Conservation (phyloP, 2,329 filamentous ascomycete species). For the Arachnopeziza araneosa region DNA sequence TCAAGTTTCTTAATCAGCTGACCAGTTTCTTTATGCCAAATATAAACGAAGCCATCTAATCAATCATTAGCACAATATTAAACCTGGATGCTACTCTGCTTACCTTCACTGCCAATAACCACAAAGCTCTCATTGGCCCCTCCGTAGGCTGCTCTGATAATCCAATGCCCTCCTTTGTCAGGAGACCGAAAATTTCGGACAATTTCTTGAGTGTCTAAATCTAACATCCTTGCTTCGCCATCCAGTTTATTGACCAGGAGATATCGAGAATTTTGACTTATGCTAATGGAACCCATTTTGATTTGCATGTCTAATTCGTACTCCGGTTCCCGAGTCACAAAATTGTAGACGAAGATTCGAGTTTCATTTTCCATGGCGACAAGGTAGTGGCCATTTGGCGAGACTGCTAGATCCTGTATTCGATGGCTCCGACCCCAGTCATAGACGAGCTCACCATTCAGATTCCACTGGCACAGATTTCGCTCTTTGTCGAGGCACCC, state of each 20-base stretch:
- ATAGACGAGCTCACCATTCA: slow-evolving; percentile 54
- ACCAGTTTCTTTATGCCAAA: slow-evolving; percentile 87
- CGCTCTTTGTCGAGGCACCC: slow-evolving; percentile 65
- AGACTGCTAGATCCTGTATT: slow-evolving; percentile 80
- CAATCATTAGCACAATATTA: slow-evolving; percentile 8
- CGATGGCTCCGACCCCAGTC: slow-evolving; percentile 68
- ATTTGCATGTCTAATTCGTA: slow-evolving; percentile 66
- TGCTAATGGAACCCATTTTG: slow-evolving; percentile 70
- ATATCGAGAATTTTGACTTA: slow-evolving; percentile 74
- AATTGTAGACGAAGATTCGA: slow-evolving; percentile 77
- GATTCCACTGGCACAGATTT: slow-evolving; percentile 66
- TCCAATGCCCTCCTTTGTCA: slow-evolving; percentile 66
- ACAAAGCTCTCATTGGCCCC: slow-evolving; percentile 91
- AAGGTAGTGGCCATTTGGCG: slow-evolving; percentile 71
- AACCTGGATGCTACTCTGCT: not conserved
- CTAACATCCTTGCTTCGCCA: slow-evolving; percentile 71
- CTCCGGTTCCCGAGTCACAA: slow-evolving; percentile 65
- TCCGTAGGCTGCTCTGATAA: slow-evolving; percentile 81
- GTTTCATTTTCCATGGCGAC: slow-evolving; percentile 69
- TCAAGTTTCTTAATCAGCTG: slow-evolving; percentile 68
- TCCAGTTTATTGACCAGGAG: slow-evolving; percentile 79
- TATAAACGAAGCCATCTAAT: slow-evolving; percentile 63
- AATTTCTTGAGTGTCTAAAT: slow-evolving; percentile 66
- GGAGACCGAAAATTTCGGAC: slow-evolving; percentile 66
- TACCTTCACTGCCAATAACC: slow-evolving; percentile 84